Conservation (phyloP, 257 asterid species). For the Capsicum chinense region DNA sequence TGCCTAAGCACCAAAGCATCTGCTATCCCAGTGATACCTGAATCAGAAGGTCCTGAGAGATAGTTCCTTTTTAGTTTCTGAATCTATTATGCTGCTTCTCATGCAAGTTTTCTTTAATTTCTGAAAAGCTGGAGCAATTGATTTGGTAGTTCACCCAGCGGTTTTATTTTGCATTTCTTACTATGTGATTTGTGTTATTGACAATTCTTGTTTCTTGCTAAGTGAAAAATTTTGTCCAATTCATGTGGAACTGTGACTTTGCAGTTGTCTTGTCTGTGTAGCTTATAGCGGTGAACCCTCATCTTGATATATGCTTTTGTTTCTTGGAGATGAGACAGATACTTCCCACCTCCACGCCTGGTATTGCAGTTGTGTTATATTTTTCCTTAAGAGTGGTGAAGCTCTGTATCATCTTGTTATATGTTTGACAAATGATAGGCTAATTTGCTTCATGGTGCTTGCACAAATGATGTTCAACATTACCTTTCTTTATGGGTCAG, state of each 20-base stretch:
- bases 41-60: slow-evolving; percentile 73
- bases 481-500: neutral
- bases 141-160: slow-evolving; percentile 13
- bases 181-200: slow-evolving; percentile 20
- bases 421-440: slow-evolving; percentile 2
- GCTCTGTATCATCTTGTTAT: slow-evolving; percentile 3
- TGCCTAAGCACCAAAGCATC: slow-evolving; percentile 84
- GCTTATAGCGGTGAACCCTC: neutral
- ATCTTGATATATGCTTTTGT: slow-evolving; percentile 16
- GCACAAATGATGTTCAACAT: neutral
- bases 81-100: neutral
- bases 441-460: slow-evolving; percentile 1
- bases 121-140: neutral
- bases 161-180: neutral
- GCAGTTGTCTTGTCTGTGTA: neutral
- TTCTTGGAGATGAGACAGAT: neutral
- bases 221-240: neutral
- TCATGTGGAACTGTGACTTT: slow-evolving; percentile 6
- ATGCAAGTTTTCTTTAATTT: slow-evolving; percentile 20
- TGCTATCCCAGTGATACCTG: slow-evolving; percentile 90
- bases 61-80: slow-evolving; percentile 8
- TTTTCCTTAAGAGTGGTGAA: slow-evolving; percentile 3
- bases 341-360: neutral
- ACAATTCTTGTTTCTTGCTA: neutral
- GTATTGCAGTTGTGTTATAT: slow-evolving; percentile 1